Base-by-base conservation (phyloP, 192 early-diverging fungal genomes). In the Mortierella alpina region DNA sequence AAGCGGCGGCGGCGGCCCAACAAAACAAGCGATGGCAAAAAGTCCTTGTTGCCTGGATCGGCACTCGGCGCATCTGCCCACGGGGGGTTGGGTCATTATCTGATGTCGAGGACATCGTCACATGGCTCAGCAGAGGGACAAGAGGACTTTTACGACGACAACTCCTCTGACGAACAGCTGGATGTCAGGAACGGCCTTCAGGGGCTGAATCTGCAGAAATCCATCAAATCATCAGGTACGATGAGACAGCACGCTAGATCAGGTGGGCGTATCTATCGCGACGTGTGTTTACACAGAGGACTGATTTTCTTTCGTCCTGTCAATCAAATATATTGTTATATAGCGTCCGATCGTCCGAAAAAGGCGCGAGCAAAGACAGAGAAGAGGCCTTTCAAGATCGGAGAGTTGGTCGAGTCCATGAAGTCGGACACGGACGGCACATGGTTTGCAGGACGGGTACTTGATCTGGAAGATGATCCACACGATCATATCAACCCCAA, bases 401-500 rank as follows among this genome's bases (percentile, higher is more conserved):
- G 77, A 17, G 77, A 80, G 31, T 23, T 80, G 18, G 70, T 80
- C 18, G 77, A 80, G 55, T 80, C 77, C 1, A 80, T 80, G 70
- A 80, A 80, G 15, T 80, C 77, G 10, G 77, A 80, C 11, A 80
- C 77, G 14, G 47, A 72, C 41, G 77, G 77, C 9, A 80, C 77
- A 12, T 80, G 77, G 77, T 72, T 72, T 57, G 77, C 77, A 20
- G 77, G 70, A 23, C 64, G 77, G 12, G 77, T 80, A 6, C 64
- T 80, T 1, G 77, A 80, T 72, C 58, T 80, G 20, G 77, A 80
- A 42, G 77, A 80, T 17, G 77, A 80, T 47, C 77, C 77, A 23
- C 77, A 80, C 31, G 70, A 80, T 44, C 77, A 80, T 18, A 80
- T 80, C 58, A 80, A 80, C 59, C 77, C 77, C 41, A 80, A 80